phyloP scores from a whole-genome alignment of 768 basidiomycete species.

The Mycena leptocephala region DNA sequence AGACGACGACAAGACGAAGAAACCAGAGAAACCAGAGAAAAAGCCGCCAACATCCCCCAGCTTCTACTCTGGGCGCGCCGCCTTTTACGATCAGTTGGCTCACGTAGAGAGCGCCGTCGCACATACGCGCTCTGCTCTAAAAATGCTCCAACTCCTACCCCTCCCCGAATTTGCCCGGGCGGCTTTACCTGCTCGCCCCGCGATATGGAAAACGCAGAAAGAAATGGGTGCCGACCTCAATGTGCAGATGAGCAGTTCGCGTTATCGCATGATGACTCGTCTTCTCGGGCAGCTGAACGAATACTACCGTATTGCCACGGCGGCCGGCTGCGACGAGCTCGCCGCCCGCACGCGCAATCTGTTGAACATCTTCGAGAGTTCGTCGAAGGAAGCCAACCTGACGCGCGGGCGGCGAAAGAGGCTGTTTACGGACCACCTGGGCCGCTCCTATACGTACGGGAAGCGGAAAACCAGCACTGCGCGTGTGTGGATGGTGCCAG shows the following conservation, averaged over 20 bases:
- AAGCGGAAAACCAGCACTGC: conserved; percentile 93
- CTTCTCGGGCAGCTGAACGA: conserved; percentile 80
- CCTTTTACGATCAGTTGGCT: conserved; percentile 81
- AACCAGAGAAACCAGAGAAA: conserved; percentile 40
- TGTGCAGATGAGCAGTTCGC: conserved; percentile 75
- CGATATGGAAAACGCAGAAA: conserved; percentile 79
- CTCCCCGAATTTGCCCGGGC: conserved; percentile 80
- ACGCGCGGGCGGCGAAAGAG: conserved; percentile 70
- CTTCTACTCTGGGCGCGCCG: conserved; percentile 88
- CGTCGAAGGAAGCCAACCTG: conserved; percentile 67
- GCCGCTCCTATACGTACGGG: conserved; percentile 91
- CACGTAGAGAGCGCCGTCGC: conserved; percentile 77
- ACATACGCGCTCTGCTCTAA: conserved; percentile 72
- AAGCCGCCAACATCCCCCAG: conserved; percentile 74
- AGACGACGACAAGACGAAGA: conserved; percentile 20
- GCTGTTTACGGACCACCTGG: conserved; percentile 78
- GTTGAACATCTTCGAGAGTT: conserved; percentile 76
- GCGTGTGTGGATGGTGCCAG: conserved; percentile 93
- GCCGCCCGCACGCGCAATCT: conserved; percentile 66
- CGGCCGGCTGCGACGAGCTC: conserved; percentile 73
- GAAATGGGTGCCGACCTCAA: conserved; percentile 74
- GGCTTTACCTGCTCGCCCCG: conserved; percentile 70
- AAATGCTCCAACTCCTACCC: conserved; percentile 80
- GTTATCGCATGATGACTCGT: conserved; percentile 76
- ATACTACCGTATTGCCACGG: conserved; percentile 71